Evolutionary conservation across 768 basidiomycete species (phyloP), one percentile per base, ranked within the genome.

Genomic region (Leccinum sublutescens): DNA sequence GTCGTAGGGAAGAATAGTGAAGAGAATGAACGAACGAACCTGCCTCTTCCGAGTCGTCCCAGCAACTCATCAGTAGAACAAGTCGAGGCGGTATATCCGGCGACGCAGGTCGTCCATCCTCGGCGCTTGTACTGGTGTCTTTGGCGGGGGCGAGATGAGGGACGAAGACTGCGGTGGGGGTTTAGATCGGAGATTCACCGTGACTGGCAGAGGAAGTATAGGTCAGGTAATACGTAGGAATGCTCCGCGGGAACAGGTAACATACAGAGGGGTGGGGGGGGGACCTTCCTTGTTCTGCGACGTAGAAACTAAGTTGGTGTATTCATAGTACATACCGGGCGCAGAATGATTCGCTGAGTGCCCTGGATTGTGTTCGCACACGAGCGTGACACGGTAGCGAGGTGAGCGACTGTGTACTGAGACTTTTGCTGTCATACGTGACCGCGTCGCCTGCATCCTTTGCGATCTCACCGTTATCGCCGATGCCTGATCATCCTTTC

Each of bases 371-470:
- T 27, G 27, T 27, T 27, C 27, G 27, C 27, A 27, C 27, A 27
- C 27, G 27, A 27, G 27, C 27, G 27, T 27, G 27, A 27, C 27
- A 27, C 27, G 27, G 27, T 27, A 27, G 27, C 27, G 27, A 27
- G 27, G 27, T 27, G 27, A 27, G 27, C 27, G 27, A 27, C 27
- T 27, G 27, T 27, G 27, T 25, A 2, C 78, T 92, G 43, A 81
- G 78, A 54, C 79, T 89, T 14, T 79, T 91, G 75, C 75, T 95
- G 11, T 76, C 79, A 23, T 95, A 91, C 69, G 85, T 83, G 14
- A 85, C 88, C 4, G 80, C 77, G 1, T 74, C 74, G 25, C 74
- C 78, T 9, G 58, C 61, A 14, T 43, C 52, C 31, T 62, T 64
- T 56, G 29, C 34, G 51, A 59, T 59, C 34, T 51, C 65, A 50